Base-by-base conservation (phyloP, 345 rosid genomes). In the Citrus trifoliata region DNA sequence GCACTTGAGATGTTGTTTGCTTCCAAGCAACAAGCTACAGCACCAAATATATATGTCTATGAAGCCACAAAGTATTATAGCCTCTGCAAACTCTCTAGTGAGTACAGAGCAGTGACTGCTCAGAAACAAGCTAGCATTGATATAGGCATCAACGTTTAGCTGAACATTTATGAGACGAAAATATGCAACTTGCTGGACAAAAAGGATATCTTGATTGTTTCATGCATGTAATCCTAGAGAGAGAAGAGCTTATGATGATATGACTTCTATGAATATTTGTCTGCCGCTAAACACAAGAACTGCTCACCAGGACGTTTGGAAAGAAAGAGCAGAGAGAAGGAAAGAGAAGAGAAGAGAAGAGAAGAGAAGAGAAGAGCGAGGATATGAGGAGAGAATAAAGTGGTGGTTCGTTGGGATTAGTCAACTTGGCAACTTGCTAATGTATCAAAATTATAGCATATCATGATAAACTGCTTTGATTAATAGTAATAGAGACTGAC, bases 381-480 rank as follows among this genome's bases (percentile, higher is more conserved):
- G 56, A 51, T 51, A 0, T 74, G 63, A 46, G 51, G 10, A 46
- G 51, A 46, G 51, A 46, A 46, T 1, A 46, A 46, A 46, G 18
- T 46, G 9, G 80, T 79, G 61, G 84, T 60, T 79, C 72, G 83
- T 58, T 80, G 85, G 79, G 73, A 80, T 84, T 82, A 86, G 88
- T 89, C 90, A 89, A 83, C 83, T 72, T 82, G 88, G 87, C 90
- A 89, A 83, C 83, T 72, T 82, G 74, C 85, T 70, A 86, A 83
- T 86, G 75, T 33, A 84, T 85, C 79, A 84, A 63, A 66, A 66
- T 35, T 66, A 80, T 78, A 73, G 82, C 80, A 78, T 73, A 78
- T 64, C 61, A 81, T 83, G 80, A 86, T 65, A 38, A 76, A 14
- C 61, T 30, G 59, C 61, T 63, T 82, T 80, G 78, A 80, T 81